Base-by-base conservation (phyloP, 176 grass and related monocot species). In the Alloteropsis semialata region DNA sequence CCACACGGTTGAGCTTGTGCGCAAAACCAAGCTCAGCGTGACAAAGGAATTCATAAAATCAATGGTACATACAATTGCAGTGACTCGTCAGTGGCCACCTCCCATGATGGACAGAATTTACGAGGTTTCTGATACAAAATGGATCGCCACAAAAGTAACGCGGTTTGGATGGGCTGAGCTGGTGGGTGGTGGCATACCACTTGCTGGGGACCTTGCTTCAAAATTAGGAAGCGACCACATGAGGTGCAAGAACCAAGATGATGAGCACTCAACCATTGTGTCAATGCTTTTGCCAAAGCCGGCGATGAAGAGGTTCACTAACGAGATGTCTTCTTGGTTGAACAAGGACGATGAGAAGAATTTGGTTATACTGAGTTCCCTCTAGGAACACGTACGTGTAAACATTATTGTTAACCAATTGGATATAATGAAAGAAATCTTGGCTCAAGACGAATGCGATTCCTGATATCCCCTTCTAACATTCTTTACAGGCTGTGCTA, bases 101-200 rank as follows among this genome's bases (percentile, higher is more conserved):
- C 72, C 41, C 29, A 6, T 0, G 12, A 79, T 79, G 75, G 87
- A 79, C 48, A 73, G 39, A 24, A 79, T 65, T 5, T 88, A 88
- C 30, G 87, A 88, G 38, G 87, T 88, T 0, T 84, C 81, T 5
- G 81, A 88, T 5, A 57, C 77, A 1, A 88, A 78, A 17, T 88
- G 87, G 87, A 79, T 27, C 1, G 75, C 67, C 3, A 61, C 32
- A 1, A 66, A 57, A 1, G 58, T 16, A 15, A 8, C 78, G 3
- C 42, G 53, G 8, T 79, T 84, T 5, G 87, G 87, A 29, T 84
- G 67, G 87, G 81, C 87, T 0, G 81, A 88, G 12, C 11, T 79
- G 12, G 81, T 62, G 12, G 81, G 81, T 1, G 87, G 87, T 3
- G 87, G 87, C n/a, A 84, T 84, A 24, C 87, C 87, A 0, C 18